Base-by-base conservation (phyloP, 768 basidiomycete genomes). In the Pisolithus microcarpus region DNA sequence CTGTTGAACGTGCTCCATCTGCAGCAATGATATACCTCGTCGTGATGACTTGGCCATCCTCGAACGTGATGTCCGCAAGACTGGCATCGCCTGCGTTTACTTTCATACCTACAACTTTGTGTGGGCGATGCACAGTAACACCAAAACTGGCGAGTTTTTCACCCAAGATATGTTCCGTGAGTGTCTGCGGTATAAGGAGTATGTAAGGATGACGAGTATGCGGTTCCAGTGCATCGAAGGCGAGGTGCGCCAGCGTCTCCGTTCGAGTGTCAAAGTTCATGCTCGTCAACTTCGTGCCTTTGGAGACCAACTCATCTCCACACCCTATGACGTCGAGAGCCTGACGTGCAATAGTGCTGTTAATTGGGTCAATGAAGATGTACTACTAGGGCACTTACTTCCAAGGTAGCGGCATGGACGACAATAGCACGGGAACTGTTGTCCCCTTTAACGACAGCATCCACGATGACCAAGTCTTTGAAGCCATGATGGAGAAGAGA, bases 381-480 rank as follows among this genome's bases (percentile, higher is more conserved):
- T 13, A 13, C 11, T 15, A 5, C 5, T 34, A n/a, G 51, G 0
- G 11, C 37, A 60, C 40, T 53, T 24, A 75, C 78, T 65, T 80
- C 79, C 15, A 81, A 64, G 11, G 79, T 80, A 26, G 76, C 72
- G 31, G 79, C 73, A 54, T 81, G 79, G 24, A 80, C 58, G 1
- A 70, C 66, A 4, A 74, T 52, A 0, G 79, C 76, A 18, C 77
- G 72, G 5, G 78, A 76, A 8, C 63, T 59, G 46, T 68, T 66
- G 46, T 65, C 56, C 26, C 69, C 69, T 16, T 65, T 48, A 0
- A 48, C 23, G 7, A 60, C 19, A 23, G 65, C 67, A 48, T 80
- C 78, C 1, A 79, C 75, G 13, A 78, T 62, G 15, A 72, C 49
- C 61, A 80, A 51, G 38, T 78, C 72, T 26, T 52, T 59, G 38